Percentiles rank a stretch among this genome's conserved stretches.
Evolutionary conservation across 768 basidiomycete genomes (phyloP).

Genomic region (Dentipellis sp.): DNA sequence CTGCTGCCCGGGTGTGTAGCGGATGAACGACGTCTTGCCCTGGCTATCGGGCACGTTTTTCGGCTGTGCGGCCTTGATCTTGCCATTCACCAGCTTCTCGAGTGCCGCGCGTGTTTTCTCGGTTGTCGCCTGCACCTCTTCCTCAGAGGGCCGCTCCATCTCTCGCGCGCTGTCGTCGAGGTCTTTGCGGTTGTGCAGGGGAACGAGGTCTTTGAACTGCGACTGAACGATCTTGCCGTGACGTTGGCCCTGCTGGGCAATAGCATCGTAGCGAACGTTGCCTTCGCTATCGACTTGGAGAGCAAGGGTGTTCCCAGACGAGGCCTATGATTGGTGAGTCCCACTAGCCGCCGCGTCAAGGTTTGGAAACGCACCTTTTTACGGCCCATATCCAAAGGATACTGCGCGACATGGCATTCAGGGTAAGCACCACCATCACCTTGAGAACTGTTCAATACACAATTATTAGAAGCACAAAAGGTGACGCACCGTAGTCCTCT

Average conservation of each 20-base stretch:
- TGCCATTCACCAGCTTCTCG: constrained; percentile 88
- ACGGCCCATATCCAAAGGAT: constrained; percentile 89
- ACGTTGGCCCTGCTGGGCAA: constrained; percentile 91
- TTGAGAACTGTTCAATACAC: constrained; percentile 19
- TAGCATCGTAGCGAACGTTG: constrained; percentile 94
- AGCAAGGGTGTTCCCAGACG: constrained; percentile 90
- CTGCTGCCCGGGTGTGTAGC: constrained; percentile 95
- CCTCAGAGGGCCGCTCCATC: constrained; percentile 93
- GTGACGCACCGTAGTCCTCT: constrained; percentile 71
- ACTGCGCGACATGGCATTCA: constrained; percentile 96
- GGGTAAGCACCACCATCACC: constrained; percentile 85
- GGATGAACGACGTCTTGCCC: constrained; percentile 82
- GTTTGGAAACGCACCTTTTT: constrained; percentile 62
- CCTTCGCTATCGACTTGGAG: constrained; percentile 96
- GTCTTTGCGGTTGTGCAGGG: constrained; percentile 83
- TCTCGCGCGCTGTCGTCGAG: constrained; percentile 58
- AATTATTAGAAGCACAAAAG: constrained; percentile 8
- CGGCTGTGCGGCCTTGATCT: constrained; percentile 98
- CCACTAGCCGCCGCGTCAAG: neutral
- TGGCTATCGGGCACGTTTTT: constrained; percentile 85
- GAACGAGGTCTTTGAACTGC: constrained; percentile 96
- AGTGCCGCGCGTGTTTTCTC: constrained; percentile 87
- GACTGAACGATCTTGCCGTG: constrained; percentile 83
- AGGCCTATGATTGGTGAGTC: constrained; percentile 40
- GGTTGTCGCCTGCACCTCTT: constrained; percentile 83